phyloP scores from a whole-genome alignment of 2,329 filamentous ascomycete species.

The Exophiala mesophila region DNA sequence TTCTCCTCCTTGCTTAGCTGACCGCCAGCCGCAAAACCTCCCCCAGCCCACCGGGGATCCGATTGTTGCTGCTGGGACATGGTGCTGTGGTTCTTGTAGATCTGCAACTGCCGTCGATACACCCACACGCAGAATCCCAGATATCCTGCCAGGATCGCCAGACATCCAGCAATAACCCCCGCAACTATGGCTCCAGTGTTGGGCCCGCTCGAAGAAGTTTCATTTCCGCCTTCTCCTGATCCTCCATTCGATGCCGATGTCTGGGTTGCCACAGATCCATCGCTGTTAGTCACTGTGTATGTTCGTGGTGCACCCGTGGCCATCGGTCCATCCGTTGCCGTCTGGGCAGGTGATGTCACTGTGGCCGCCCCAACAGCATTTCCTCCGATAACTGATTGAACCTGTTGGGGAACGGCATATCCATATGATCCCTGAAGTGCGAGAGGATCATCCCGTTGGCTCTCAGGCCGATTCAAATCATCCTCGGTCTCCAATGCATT shows the following conservation, averaged over 20 bases:
- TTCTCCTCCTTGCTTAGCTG: constrained; percentile 15
- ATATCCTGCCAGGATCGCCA: constrained; percentile 63
- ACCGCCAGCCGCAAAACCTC: constrained; percentile 7
- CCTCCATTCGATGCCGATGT: constrained; percentile 36
- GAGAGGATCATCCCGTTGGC: constrained; percentile 49
- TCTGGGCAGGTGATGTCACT: constrained; percentile 56
- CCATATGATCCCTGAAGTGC: constrained; percentile 57
- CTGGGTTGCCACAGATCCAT: constrained; percentile 38
- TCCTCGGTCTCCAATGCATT: constrained; percentile 53
- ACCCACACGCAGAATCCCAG: constrained; percentile 74
- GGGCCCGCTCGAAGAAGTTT: constrained; percentile 30
- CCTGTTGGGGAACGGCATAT: constrained; percentile 64
- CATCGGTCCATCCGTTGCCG: constrained; percentile 63
- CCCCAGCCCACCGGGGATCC: constrained; percentile 29
- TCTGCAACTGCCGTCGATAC: constrained; percentile 64
- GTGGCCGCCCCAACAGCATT: constrained; percentile 64
- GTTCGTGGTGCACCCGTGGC: constrained; percentile 65
- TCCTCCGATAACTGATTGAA: constrained; percentile 65
- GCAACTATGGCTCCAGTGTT: constrained; percentile 54
- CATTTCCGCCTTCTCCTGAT: constrained; percentile 37
- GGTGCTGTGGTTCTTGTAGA: constrained; percentile 66
- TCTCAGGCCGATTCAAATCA: constrained; percentile 46
- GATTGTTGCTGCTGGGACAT: constrained; percentile 55
- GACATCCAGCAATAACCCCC: constrained; percentile 60
- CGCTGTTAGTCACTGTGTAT: constrained; percentile 56